Percentiles rank a stretch among this genome's conserved stretches.
Conservation (phyloP, 2,329 filamentous ascomycete genomes). For the Aspergillus intermedius region DNA sequence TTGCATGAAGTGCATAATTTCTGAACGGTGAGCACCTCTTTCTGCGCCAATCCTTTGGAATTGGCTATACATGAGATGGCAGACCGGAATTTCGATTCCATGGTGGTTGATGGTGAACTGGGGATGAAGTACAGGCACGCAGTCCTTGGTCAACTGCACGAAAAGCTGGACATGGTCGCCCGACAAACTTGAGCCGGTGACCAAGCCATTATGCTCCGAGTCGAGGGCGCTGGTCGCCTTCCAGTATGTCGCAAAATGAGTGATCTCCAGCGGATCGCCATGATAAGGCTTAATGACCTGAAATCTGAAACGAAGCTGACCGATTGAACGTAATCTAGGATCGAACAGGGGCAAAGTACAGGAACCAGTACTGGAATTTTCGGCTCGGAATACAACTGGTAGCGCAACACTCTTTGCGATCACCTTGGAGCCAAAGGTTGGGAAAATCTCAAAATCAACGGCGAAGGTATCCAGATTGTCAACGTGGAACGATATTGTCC, state of each 20-base stretch:
- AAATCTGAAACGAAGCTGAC: conserved; percentile 87
- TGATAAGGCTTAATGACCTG: conserved; percentile 96
- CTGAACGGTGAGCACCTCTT: conserved; percentile 22
- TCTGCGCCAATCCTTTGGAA: conserved; percentile 41
- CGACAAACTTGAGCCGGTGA: conserved; percentile 89
- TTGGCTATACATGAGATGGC: conserved; percentile 63
- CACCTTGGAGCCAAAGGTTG: conserved; percentile 93
- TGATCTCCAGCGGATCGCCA: conserved; percentile 88
- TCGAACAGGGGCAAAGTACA: conserved; percentile 90
- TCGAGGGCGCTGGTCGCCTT: conserved; percentile 94
- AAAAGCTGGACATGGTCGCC: conserved; percentile 92
- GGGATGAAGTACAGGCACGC: conserved; percentile 79
- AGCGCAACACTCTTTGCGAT: conserved; percentile 93
- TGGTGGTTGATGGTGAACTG: conserved; percentile 71
- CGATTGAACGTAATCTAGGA: conserved; percentile 81
- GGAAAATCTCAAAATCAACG: conserved; percentile 95
- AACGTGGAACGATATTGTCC: conserved; percentile 89
- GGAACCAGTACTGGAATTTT: conserved; percentile 66
- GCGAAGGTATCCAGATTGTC: conserved; percentile 89
- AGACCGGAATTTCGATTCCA: conserved; percentile 74
- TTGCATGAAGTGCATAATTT: conserved; percentile 26
- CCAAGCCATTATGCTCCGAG: conserved; percentile 74
- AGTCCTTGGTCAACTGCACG: conserved; percentile 85
- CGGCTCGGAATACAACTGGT: conserved; percentile 74
- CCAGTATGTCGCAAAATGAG: conserved; percentile 98